Evolutionary conservation across 495 filamentous ascomycete species (phyloP).

Genomic region (Penicillium silybi): DNA sequence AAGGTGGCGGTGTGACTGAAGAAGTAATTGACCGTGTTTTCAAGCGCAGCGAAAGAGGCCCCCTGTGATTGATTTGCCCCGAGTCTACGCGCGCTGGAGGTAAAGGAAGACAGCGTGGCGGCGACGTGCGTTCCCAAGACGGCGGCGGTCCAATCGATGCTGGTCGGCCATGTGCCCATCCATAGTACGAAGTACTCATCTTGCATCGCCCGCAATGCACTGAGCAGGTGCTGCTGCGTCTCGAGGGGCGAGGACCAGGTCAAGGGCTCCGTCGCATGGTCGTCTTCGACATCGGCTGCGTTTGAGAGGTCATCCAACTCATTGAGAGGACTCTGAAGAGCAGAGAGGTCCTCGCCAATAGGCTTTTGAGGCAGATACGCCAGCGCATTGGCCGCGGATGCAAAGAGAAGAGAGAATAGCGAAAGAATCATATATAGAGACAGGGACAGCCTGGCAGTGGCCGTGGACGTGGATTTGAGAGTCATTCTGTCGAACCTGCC

Average conservation of each 20-base stretch:
- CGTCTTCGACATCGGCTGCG: constrained; percentile 11
- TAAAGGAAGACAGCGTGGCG: constrained; percentile 61
- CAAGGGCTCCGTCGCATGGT: constrained; percentile 2
- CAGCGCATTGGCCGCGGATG: constrained; percentile 26
- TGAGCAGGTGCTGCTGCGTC: constrained; percentile 44
- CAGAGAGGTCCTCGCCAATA: constrained; percentile 5
- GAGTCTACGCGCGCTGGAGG: constrained; percentile 32
- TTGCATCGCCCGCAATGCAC: constrained; percentile 72
- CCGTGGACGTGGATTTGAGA: constrained; percentile 2
- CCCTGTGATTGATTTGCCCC: constrained; percentile 12
- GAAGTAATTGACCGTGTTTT: constrained; percentile 78
- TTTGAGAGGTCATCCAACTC: neutral
- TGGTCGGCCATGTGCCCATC: constrained; percentile 76
- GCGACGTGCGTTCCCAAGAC: constrained; percentile 80
- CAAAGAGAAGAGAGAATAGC: constrained; percentile 21
- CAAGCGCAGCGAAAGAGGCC: constrained; percentile 43
- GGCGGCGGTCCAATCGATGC: constrained; percentile 94
- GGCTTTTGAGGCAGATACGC: constrained; percentile 27
- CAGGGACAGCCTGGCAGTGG: constrained; percentile 10
- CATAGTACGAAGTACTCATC: constrained; percentile 69
- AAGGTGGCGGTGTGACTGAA: constrained; percentile 71
- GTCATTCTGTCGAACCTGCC: constrained; percentile 12
- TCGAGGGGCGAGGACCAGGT: constrained; percentile 15
- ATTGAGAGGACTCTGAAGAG: neutral
- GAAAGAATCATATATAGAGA: constrained; percentile 19